Evolutionary conservation across 2,329 filamentous ascomycete species (phyloP).

Genomic region (Scleromitrula shiraiana): DNA sequence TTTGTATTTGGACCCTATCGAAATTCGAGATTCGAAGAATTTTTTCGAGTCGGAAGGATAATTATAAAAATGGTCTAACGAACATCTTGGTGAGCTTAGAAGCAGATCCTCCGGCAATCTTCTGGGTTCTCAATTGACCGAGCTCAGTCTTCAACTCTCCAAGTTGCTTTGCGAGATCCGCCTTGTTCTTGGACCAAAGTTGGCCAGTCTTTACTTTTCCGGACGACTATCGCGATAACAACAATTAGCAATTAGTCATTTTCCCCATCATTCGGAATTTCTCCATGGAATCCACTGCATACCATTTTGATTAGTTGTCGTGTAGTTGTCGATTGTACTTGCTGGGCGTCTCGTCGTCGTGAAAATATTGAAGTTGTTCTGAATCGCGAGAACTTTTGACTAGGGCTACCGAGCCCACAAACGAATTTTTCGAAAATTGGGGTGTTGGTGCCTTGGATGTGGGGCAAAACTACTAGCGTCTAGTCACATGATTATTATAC

Average conservation of each 20-base stretch:
- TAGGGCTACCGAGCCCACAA: conserved; percentile 10
- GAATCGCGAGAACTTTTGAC: conserved; percentile 7
- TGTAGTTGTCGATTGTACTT: conserved; percentile 12
- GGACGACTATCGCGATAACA: conserved; percentile 47
- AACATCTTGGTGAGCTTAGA: conserved; percentile 98
- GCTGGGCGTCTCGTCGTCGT: conserved; percentile 11
- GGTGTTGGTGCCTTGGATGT: neutral
- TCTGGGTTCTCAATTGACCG: conserved; percentile 93
- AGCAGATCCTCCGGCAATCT: conserved; percentile 86
- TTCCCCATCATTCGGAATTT: neutral
- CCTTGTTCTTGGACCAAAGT: conserved; percentile 99
- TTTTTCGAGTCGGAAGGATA: neutral
- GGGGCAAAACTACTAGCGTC: neutral
- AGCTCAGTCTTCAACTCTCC: conserved; percentile 94
- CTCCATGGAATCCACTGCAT: neutral
- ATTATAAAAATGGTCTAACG: conserved; percentile 32
- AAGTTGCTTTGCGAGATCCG: conserved; percentile 93
- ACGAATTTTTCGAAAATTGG: conserved; percentile 7
- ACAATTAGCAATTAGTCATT: conserved; percentile 28
- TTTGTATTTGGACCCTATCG: conserved; percentile 11
- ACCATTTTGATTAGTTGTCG: conserved; percentile 11
- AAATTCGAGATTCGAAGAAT: neutral
- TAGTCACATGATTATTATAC: neutral
- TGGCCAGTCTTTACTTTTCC: conserved; percentile 85
- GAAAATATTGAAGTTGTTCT: conserved; percentile 9